These are phyloP conservation scores for Butyriboletus regius DNA, from an alignment of 1,284 basidiomycete genomes.

Conservation along the genomic window DNA sequence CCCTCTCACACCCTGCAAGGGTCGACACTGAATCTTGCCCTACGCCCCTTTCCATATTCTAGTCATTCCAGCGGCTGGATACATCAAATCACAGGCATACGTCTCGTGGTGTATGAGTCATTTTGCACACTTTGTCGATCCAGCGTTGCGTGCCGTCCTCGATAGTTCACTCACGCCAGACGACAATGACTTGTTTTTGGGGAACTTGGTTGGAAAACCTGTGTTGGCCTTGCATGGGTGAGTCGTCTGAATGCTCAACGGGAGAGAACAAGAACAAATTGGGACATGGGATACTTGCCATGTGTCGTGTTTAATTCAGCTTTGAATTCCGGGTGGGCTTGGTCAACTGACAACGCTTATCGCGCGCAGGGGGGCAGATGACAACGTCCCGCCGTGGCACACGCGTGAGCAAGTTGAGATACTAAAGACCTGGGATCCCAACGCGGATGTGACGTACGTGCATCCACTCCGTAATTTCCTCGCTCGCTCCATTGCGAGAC, in stretches of 20 bases:
- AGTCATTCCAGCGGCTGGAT: conserved; percentile 70
- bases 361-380: conserved; percentile 53
- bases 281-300: background rate
- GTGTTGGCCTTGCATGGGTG: conserved; percentile 74
- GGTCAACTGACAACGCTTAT: conserved; percentile 1
- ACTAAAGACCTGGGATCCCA: conserved; percentile 49
- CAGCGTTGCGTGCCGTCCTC: conserved; percentile 62
- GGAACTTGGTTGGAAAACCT: conserved; percentile 65
- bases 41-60: background rate
- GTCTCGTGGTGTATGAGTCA: conserved; percentile 64
- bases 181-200: conserved; percentile 78
- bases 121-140: conserved; percentile 74
- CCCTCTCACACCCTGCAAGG: background rate
- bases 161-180: conserved; percentile 68
- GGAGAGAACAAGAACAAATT: too few species aligned
- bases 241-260: conserved; percentile 19
- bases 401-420: conserved; percentile 55
- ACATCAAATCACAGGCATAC: conserved; percentile 80
- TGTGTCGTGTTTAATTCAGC: background rate
- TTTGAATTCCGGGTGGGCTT: background rate
- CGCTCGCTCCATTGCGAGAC: background rate
- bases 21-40: background rate
- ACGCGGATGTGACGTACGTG: conserved; percentile 51
- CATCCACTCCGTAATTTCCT: background rate
- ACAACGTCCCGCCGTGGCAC: conserved; percentile 78